Base-by-base conservation (phyloP, 805 yeast genomes). In the Pichia kluyveri region DNA sequence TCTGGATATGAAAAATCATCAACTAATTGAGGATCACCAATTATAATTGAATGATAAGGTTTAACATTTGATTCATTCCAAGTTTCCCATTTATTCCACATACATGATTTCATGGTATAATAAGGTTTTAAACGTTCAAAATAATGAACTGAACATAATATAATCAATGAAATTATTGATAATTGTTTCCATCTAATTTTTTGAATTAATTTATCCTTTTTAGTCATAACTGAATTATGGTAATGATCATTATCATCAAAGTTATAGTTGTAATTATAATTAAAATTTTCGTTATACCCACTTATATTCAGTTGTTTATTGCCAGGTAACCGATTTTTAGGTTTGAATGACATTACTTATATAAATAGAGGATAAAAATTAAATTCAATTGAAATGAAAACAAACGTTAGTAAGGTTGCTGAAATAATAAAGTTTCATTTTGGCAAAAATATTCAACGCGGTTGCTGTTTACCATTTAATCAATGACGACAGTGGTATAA, bases 11-110 rank as follows among this genome's bases (percentile, higher is more conserved):
- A 85, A 63, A 85, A 79, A 27, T 73, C 83, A 60, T 93, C 99
- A 58, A 93, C 83, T 40, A 93, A 72, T 63, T 93, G 99, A 0
- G 99, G 99, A 60, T 93, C 99, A 0, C 97, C 98, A 36, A 87
- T 72, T 12, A 93, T 38, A 32, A 62, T 51, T 2, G 60, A 41
- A 39, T 55, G 59, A 45, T 57, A 55, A 7, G 67, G 67, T n/a
- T 50, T 46, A 2, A 62, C 41, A 8, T 42, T 48, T 10, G 38
- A 11, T 1, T 63, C 56, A 23, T 23, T 23, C 86, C 87, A 81
- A 5, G 63, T 42, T 54, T 82, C 88, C 90, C 91, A 84, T 0
- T 60, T 61, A 2, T 64, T 57, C 96, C 96, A 89, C 6, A 64
- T 54, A 58, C 89, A 83, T 30, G 60, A 50, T 8, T 60, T 54